Percentiles rank a stretch among this genome's conserved stretches.
phyloP scores from a whole-genome alignment of 1,139 yeast species.

The Hansenula lynferdii region DNA sequence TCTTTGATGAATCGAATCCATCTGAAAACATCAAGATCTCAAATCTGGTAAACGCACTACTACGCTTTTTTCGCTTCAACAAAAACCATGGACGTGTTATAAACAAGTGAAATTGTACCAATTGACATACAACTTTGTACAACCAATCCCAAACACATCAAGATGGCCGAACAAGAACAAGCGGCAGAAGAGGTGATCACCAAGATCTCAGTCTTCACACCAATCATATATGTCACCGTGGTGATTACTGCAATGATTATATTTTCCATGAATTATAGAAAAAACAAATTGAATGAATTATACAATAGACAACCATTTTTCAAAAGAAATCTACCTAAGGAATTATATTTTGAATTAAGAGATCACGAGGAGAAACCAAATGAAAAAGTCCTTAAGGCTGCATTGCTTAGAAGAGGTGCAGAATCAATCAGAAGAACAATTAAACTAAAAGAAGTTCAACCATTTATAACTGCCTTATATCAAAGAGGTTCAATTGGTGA shows the following conservation, averaged over 20 bases:
- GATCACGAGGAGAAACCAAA: conserved; percentile 57
- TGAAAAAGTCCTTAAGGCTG: conserved; percentile 80
- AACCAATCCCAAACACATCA: not conserved
- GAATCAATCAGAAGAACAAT: conserved; percentile 89
- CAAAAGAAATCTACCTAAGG: conserved; percentile 60
- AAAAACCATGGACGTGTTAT: too few species aligned
- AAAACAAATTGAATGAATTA: conserved; percentile 49
- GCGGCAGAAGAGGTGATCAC: not conserved
- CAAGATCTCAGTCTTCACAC: conserved; percentile 75
- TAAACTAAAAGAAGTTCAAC: conserved; percentile 65
- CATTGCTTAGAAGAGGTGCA: conserved; percentile 86
- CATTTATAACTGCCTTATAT: conserved; percentile 63
- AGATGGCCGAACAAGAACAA: conserved; percentile 1
- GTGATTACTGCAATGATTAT: conserved; percentile 63
- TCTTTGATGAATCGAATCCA: too few species aligned
- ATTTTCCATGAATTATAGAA: conserved; percentile 72
- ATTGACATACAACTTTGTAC: too few species aligned
- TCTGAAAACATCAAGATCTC: too few species aligned
- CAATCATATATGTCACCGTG: conserved; percentile 72
- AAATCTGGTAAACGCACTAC: too few species aligned
- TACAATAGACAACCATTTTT: conserved; percentile 66
- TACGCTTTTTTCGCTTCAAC: too few species aligned
- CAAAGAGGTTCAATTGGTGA: conserved; percentile 92
- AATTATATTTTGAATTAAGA: conserved; percentile 58
- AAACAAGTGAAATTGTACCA: too few species aligned